These are phyloP conservation scores for Rhizophagus prolifer DNA, from an alignment of 192 early-diverging fungal genomes.

Conservation along the genomic window DNA sequence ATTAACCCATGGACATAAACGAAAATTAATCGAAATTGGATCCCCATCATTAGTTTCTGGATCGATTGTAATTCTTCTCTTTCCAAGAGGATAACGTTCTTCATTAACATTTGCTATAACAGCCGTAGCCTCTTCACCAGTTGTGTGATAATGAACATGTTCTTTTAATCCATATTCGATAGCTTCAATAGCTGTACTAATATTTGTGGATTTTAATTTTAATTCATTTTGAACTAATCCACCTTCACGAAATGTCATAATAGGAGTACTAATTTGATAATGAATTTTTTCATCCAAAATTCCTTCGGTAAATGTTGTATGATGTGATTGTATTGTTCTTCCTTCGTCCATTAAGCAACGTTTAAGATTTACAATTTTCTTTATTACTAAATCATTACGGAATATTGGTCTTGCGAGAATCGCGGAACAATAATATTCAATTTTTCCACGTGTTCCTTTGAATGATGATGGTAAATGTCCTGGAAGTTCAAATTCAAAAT, in stretches of 20 bases:
- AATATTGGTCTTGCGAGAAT: constrained; percentile 34
- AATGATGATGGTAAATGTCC: constrained; percentile 36
- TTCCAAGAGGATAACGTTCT: constrained; percentile 37
- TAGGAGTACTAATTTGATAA: constrained; percentile 37
- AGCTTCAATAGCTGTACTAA: constrained; percentile 14
- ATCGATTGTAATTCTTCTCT: background rate
- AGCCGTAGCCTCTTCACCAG: constrained; percentile 24
- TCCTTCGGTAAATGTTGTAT: constrained; percentile 20
- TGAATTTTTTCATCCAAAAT: constrained; percentile 11
- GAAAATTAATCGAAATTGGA: background rate
- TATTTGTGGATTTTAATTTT: constrained; percentile 27
- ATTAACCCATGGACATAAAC: constrained; percentile 12
- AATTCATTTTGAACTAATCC: constrained; percentile 34
- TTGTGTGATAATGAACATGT: constrained; percentile 37
- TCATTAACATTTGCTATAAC: constrained; percentile 26
- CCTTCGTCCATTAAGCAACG: constrained; percentile 32
- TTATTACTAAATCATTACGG: constrained; percentile 27
- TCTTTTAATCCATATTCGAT: constrained; percentile 41
- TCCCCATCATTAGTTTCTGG: background rate
- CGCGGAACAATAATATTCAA: constrained; percentile 32
- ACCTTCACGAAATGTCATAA: constrained; percentile 40
- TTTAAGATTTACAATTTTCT: constrained; percentile 30
- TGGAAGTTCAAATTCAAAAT: constrained; percentile 15
- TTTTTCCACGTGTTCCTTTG: constrained; percentile 36
- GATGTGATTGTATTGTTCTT: background rate